Conservation (phyloP, 768 basidiomycete genomes). For the Leccinum pellstonianum region DNA sequence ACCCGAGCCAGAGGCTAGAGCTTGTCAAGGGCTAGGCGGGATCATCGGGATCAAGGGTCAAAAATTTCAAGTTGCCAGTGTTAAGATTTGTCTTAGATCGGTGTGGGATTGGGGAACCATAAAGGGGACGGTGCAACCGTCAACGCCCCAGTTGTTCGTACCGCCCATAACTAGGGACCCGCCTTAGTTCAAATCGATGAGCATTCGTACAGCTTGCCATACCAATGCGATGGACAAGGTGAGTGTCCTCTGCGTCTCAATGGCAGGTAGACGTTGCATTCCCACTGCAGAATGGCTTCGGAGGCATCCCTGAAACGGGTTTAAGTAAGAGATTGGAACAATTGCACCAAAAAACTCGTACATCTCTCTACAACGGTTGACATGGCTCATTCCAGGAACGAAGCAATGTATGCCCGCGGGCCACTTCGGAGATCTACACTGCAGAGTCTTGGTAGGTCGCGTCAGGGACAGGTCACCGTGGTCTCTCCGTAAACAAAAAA, state of each 20-base stretch:
- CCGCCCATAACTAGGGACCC: background rate
- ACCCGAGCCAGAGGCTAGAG: background rate
- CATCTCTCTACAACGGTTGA: background rate
- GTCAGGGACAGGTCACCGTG: background rate
- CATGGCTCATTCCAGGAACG: background rate
- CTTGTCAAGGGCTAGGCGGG: conserved; percentile 1
- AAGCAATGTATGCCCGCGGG: background rate
- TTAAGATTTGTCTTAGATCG: conserved; percentile 1
- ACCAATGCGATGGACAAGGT: background rate
- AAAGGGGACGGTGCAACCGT: background rate
- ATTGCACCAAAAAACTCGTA: background rate
- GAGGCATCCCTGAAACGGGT: background rate
- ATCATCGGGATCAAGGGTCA: background rate
- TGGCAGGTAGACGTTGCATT: background rate
- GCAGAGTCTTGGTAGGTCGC: background rate
- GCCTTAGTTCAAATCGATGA: background rate
- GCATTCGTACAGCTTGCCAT: background rate
- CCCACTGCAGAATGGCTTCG: background rate
- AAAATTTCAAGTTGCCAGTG: background rate
- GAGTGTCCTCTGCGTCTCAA: no score
- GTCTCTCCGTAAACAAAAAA: background rate
- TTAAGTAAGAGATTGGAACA: background rate
- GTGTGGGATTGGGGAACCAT: background rate
- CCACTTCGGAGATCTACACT: background rate
- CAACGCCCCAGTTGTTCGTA: background rate